Base-by-base conservation (phyloP, 208 protist genomes). In the Acanthamoeba sp. region DNA sequence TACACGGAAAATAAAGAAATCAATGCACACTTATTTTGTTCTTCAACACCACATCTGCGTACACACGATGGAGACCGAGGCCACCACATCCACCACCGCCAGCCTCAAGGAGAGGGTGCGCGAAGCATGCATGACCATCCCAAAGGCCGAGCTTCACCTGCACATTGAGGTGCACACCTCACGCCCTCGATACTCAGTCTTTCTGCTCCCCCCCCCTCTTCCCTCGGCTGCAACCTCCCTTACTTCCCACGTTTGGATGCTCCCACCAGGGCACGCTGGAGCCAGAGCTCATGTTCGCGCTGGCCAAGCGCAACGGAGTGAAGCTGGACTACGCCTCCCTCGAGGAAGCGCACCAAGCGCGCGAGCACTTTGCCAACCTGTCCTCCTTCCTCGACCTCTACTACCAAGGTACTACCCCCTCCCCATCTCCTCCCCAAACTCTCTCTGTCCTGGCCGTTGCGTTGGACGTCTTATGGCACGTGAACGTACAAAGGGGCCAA, bases 351-450 rank as follows among this genome's bases (percentile, higher is more conserved):
- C 38, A n/a, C 42, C 38, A 42, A 9, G 73, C 73, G 27, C 73
- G 73, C 20, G 40, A 82, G 73, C 73, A 82, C 32, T 82, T 82
- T 50, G 24, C 73, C 20, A 32, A n/a, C 27, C 73, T 82, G 73
- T 20, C 73, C 27, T 42, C 73, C 38, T 82, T 82, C 42, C 73
- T 82, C 10, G 73, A 82, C 73, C 73, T 82, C 42, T 82, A 82
- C 38, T 82, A 82, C 73, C 73, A 82, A n/a, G 73, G 73, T 50
- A 32, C 73, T 62, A 62, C 16, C 55, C n/a, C n/a, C n/a, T n/a
- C n/a, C n/a, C n/a, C n/a, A n/a, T n/a, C n/a, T n/a, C n/a, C n/a
- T n/a, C n/a, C n/a, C n/a, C n/a, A n/a, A n/a, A n/a, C n/a, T n/a
- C n/a, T n/a, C n/a, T n/a, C n/a, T n/a, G n/a, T n/a, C n/a, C n/a